Evolutionary conservation across 2,329 filamentous ascomycete species (phyloP).

Genomic region (Corinectria fuckeliana): DNA sequence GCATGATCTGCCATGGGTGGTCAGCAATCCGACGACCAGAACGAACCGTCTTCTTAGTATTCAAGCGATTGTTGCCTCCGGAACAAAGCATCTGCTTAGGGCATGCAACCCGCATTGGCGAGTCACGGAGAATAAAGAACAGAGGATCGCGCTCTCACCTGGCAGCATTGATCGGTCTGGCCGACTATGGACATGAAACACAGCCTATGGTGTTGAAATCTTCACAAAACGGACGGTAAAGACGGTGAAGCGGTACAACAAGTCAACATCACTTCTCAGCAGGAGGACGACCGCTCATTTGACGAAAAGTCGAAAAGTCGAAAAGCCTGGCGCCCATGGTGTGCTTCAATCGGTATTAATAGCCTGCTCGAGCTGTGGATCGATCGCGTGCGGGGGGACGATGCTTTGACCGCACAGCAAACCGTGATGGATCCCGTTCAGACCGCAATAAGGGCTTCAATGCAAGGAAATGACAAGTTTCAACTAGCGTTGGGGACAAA

Average conservation of each 20-base stretch:
- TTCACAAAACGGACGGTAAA: neutral
- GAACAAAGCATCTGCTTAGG: neutral
- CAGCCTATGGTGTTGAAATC: neutral
- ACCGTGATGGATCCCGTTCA: slow-evolving; percentile 32
- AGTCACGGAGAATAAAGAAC: neutral
- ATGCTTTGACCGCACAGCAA: slow-evolving; percentile 37
- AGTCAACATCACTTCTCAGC: slow-evolving; percentile 9
- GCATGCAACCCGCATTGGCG: slow-evolving; percentile 1
- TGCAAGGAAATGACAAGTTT: slow-evolving; percentile 25
- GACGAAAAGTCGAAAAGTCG: too few relatives aligned
- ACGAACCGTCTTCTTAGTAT: neutral
- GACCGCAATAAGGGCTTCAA: slow-evolving; percentile 33
- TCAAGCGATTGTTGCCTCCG: neutral
- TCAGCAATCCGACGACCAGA: slow-evolving; percentile 1
- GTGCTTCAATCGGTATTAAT: slow-evolving; percentile 28
- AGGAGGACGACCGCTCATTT: slow-evolving; percentile 5
- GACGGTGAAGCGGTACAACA: slow-evolving; percentile 13
- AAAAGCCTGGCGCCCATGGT: slow-evolving; percentile 20
- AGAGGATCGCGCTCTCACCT: slow-evolving; percentile 15
- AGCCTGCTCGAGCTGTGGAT: slow-evolving; percentile 28
- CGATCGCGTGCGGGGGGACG: slow-evolving; percentile 32
- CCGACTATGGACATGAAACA: slow-evolving; percentile 14
- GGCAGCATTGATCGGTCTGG: slow-evolving; percentile 8
- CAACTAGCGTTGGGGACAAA: slow-evolving; percentile 21
- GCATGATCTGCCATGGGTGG: slow-evolving; percentile 20